Evolutionary conservation across 2,329 filamentous ascomycete genomes (phyloP).

Genomic region (Colletotrichum australisinense): DNA sequence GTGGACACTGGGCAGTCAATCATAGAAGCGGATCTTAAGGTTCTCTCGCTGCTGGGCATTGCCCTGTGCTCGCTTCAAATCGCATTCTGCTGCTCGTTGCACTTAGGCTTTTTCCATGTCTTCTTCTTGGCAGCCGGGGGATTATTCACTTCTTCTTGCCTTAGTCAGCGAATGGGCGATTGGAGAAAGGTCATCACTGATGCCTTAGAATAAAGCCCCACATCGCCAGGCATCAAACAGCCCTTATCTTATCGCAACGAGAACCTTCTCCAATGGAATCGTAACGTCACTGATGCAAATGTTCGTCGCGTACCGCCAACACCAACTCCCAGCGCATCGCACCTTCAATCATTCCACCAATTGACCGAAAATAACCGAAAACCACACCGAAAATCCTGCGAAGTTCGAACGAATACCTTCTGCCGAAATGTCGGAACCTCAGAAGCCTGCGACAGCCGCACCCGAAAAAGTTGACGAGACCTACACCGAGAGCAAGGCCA

Average conservation of each 20-base stretch:
- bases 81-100: neutral
- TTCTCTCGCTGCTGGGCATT: neutral
- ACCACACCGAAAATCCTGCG: neutral
- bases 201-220: neutral
- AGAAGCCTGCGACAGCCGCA: slow-evolving; percentile 3
- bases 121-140: slow-evolving; percentile 7
- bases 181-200: neutral
- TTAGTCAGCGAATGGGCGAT: neutral
- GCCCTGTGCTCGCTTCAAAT: neutral
- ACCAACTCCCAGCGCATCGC: neutral
- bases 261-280: neutral
- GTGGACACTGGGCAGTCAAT: slow-evolving; percentile 7
- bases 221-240: neutral
- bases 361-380: neutral
- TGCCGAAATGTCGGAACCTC: neutral
- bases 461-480: slow-evolving; percentile 18
- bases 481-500: slow-evolving; percentile 55
- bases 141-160: neutral
- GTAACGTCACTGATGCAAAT: slow-evolving; percentile 14
- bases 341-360: neutral
- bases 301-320: neutral
- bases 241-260: slow-evolving; percentile 27
- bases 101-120: neutral
- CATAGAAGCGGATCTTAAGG: slow-evolving; percentile 29
- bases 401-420: neutral